These are phyloP conservation scores for Parastagonospora nodorum DNA, from an alignment of 2,329 filamentous ascomycete genomes.

Conservation along the genomic window DNA sequence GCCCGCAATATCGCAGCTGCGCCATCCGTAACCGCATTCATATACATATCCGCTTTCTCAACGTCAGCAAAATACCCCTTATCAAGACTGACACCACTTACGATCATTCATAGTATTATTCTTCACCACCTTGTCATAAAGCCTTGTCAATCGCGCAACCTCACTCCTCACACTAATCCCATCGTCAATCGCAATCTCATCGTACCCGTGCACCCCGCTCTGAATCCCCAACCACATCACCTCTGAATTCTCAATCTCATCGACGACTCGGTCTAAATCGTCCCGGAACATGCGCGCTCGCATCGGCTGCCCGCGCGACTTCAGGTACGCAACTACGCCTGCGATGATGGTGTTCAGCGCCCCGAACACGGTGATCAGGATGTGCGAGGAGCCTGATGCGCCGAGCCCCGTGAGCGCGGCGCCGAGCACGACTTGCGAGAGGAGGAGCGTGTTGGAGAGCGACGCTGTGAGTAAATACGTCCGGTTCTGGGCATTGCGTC, in stretches of 20 bases:
- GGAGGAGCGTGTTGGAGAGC: constrained; percentile 44
- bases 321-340: constrained; percentile 48
- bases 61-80: not conserved
- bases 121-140: constrained; percentile 24
- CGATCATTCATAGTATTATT: constrained; percentile 29
- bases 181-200: constrained; percentile 53
- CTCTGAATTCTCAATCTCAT: constrained; percentile 50
- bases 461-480: constrained; percentile 46
- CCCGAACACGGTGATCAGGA: constrained; percentile 48
- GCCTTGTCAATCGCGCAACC: constrained; percentile 21
- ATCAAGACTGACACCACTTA: constrained; percentile 4
- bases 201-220: constrained; percentile 51
- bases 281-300: constrained; percentile 49
- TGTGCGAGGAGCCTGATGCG: constrained; percentile 39
- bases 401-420: constrained; percentile 48
- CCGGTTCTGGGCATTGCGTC: constrained; percentile 35
- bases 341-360: constrained; percentile 50
- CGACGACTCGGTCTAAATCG: constrained; percentile 47
- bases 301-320: constrained; percentile 48
- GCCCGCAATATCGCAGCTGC: constrained; percentile 10
- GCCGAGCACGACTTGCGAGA: constrained; percentile 48
- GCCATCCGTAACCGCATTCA: constrained; percentile 9
- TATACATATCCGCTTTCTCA: constrained; percentile 12
- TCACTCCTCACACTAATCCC: constrained; percentile 46
- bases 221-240: constrained; percentile 53